Conservation (phyloP, 2,329 filamentous ascomycete species). For the Arachnomyces sp. region DNA sequence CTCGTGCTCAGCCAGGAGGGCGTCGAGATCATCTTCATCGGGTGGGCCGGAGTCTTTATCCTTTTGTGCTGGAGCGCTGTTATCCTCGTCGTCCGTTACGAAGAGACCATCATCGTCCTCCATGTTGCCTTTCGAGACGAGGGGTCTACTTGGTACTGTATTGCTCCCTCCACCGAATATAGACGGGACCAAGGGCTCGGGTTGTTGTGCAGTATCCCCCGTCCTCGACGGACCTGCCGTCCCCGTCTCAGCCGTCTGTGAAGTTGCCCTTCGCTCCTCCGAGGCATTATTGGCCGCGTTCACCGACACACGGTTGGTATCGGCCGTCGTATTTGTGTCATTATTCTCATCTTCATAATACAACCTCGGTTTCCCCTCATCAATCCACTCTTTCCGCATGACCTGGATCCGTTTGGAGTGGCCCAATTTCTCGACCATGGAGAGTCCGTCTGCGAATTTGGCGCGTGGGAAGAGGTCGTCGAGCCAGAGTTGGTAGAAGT, state of each 20-base stretch:
- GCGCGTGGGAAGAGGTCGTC: conserved; percentile 93
- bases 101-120: conserved; percentile 18
- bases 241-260: no score
- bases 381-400: conserved; percentile 73
- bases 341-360: conserved; percentile 3
- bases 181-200: conserved; percentile 5
- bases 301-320: not conserved
- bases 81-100: conserved; percentile 21
- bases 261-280: no score
- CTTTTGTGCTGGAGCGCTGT: not conserved
- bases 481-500: conserved; percentile 92
- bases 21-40: conserved; percentile 44
- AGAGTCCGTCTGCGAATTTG: conserved; percentile 79
- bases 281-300: not conserved
- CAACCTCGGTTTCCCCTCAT: conserved; percentile 48
- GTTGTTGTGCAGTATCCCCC: not conserved
- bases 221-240: no score
- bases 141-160: not conserved
- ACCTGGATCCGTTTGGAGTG: conserved; percentile 71
- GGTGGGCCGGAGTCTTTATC: conserved; percentile 20
- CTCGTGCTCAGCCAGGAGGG: conserved; percentile 44
- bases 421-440: conserved; percentile 87
- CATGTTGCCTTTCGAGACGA: conserved; percentile 1
- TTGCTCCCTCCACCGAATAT: conserved; percentile 5
- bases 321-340: not conserved